Evolutionary conservation across 106 monocot species (phyloP).

Genomic region (Dioscorea zingiberensis): DNA sequence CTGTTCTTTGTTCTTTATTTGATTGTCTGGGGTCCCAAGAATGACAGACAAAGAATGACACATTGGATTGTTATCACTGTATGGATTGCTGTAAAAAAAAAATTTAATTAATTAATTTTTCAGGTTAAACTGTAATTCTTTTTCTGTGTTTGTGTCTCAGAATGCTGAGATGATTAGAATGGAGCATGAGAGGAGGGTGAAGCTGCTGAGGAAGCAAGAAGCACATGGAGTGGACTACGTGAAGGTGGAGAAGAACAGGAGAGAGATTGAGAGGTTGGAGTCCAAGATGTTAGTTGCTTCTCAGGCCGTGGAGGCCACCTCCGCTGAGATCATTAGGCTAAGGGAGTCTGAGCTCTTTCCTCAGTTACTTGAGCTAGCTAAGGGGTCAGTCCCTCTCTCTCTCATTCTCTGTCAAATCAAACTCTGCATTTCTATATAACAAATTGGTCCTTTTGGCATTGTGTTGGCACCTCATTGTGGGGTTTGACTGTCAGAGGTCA

Average conservation of each 20-base stretch:
- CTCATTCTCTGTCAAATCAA: constrained; percentile 4
- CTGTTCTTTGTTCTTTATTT: constrained; percentile 9
- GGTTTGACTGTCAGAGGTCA: constrained; percentile 28
- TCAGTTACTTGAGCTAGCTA: constrained; percentile 77
- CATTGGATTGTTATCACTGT: constrained; percentile 3
- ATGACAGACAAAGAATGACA: constrained; percentile 9
- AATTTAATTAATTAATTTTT: too few relatives aligned
- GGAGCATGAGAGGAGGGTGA: constrained; percentile 64
- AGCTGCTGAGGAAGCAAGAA: constrained; percentile 48
- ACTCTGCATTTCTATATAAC: too few relatives aligned
- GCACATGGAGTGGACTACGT: constrained; percentile 55
- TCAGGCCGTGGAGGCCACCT: constrained; percentile 85
- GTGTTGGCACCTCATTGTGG: too few relatives aligned
- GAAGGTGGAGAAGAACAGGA: constrained; percentile 87
- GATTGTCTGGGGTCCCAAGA: constrained; percentile 1
- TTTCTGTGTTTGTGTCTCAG: constrained; percentile 24
- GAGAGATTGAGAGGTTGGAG: constrained; percentile 78
- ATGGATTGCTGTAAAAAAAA: too few relatives aligned
- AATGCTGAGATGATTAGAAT: constrained; percentile 34
- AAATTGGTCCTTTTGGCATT: too few relatives aligned
- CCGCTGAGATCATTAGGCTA: constrained; percentile 71
- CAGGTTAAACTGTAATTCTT: too few relatives aligned
- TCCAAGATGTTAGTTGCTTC: constrained; percentile 69
- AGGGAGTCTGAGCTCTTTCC: constrained; percentile 88
- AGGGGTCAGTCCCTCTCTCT: constrained; percentile 38